Base-by-base conservation (phyloP, 345 rosid genomes). In the Theobroma cacao region DNA sequence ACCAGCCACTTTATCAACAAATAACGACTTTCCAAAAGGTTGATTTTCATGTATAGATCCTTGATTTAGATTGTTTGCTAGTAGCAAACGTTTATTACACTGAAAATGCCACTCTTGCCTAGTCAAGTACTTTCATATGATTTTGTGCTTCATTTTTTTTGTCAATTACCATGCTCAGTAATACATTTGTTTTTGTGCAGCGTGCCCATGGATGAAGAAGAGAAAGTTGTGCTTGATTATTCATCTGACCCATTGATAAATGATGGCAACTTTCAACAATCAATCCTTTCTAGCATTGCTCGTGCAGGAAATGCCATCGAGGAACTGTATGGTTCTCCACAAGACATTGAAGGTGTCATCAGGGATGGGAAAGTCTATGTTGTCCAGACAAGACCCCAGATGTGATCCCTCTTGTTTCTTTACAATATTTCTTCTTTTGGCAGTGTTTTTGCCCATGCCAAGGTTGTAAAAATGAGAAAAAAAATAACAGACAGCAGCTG, bases 151-250 rank as follows among this genome's bases (percentile, higher is more conserved):
- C 36, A 6, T 20, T 15, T 28, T 4, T 28, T 41, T 17, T 30
- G 6, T 24, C 5, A n/a, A 69, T 65, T 3, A 43, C 11, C 3
- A 43, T 3, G 73, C 4, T 24, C 24, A 75, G 30, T 55, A 24
- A 38, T 40, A 20, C 43, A 36, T 53, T 24, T 43, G 41, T 36
- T 52, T 28, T 52, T 56, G 45, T 78, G 84, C 92, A 96, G 99
- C 84, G 98, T 96, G 69, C 97, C 99, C 48, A 96, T 94, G 95
- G 98, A 96, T 72, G 92, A 92, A 86, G 99, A 91, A 82, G 97
- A 94, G 80, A 30, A 89, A 75, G 93, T 90, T 3, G 89, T 85
- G 78, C 79, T 96, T 11, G 98, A 96, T 82, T 94, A 96, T 84
- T 83, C 98, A 65, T 86, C 92, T 0, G 98, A 96, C 80, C 90